Evolutionary conservation across 2,329 filamentous ascomycete species (phyloP).

Genomic region (Fragosphaeria purpurea): DNA sequence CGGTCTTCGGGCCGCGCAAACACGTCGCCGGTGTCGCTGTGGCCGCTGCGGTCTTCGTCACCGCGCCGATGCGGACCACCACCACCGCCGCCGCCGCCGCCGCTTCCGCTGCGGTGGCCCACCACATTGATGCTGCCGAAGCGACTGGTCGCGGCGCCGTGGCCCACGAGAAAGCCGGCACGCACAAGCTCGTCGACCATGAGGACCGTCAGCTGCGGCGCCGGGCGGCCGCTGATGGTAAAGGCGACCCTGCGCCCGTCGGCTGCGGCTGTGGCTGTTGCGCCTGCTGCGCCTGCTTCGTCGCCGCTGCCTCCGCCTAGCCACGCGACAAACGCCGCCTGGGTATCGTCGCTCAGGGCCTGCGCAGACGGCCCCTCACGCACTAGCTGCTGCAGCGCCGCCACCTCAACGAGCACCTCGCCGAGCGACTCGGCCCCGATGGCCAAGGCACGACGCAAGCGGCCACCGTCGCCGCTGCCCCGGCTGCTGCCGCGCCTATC

Average conservation of each 20-base stretch:
- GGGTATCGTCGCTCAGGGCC: slow-evolving; percentile 31
- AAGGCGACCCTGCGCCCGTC: slow-evolving; percentile 7
- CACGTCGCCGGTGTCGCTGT: slow-evolving; percentile 21
- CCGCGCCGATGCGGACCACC: slow-evolving; percentile 9
- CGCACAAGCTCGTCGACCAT: slow-evolving; percentile 51
- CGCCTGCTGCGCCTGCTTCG: slow-evolving; percentile 27
- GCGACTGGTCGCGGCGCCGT: slow-evolving; percentile 18
- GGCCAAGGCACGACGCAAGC: slow-evolving; percentile 30
- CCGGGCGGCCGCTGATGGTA: slow-evolving; percentile 7
- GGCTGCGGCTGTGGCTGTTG: slow-evolving; percentile 10
- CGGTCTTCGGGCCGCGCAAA: slow-evolving; percentile 42
- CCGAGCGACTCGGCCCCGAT: slow-evolving; percentile 20
- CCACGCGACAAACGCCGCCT: slow-evolving; percentile 40
- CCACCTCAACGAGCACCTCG: slow-evolving; percentile 52
- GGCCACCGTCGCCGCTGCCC: slow-evolving; percentile 37
- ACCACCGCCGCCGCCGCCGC: slow-evolving; percentile 20
- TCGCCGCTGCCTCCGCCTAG: slow-evolving; percentile 39
- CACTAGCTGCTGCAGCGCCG: slow-evolving; percentile 44
- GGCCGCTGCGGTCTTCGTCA: neutral
- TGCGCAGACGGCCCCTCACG: slow-evolving; percentile 16
- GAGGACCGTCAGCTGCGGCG: slow-evolving; percentile 24
- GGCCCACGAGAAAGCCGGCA: slow-evolving; percentile 55
- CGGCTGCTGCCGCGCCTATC: neutral
- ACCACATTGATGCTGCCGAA: slow-evolving; percentile 16
- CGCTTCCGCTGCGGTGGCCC: slow-evolving; percentile 3